Base-by-base conservation (phyloP, 352 stramenopile genomes). In the Phytophthora podocarpi region DNA sequence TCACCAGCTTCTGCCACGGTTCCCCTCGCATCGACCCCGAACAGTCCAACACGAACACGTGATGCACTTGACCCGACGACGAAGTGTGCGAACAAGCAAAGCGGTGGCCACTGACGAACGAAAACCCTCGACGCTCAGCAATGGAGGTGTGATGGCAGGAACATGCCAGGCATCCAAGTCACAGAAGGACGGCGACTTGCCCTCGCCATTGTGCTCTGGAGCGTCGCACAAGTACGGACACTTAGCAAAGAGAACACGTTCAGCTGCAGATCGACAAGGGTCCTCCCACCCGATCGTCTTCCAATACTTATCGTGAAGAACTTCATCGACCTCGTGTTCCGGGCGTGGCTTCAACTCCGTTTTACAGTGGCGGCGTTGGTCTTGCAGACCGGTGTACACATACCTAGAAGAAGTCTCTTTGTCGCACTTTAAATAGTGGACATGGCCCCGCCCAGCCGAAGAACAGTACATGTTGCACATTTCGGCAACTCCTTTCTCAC, bases 391-490 rank as follows among this genome's bases (percentile, higher is more conserved):
- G 51, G 26, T 57, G 31, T 80, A 83, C 28, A 78, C 52, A 59
- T 70, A 10, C 21, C 46, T n/a, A n/a, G n/a, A n/a, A 7, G 48
- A 24, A 20, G 13, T 67, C 8, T 36, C 34, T 24, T 70, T 41
- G 2, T 65, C 34, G 23, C 76, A 85, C 24, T 74, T 67, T n/a
- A 82, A 42, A 48, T 77, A 82, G 42, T 85, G 76, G 35, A 75
- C 70, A 31, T 85, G 76, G 1, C 70, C 73, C 31, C 72, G 63
- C 26, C 76, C 76, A 59, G 59, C 72, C 5, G 60, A 67, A 31
- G 70, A 78, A 13, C 70, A 85, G 27, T 78, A 75, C 53, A 82
- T 58, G 21, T 72, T 75, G 58, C 76, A 85, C 70, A 82, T 85
- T 64, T 85, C 76, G 10, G 76, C 67, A 9, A 77, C 53, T 3